Base-by-base conservation (phyloP, 768 basidiomycete species). In the Megacollybia marginata region DNA sequence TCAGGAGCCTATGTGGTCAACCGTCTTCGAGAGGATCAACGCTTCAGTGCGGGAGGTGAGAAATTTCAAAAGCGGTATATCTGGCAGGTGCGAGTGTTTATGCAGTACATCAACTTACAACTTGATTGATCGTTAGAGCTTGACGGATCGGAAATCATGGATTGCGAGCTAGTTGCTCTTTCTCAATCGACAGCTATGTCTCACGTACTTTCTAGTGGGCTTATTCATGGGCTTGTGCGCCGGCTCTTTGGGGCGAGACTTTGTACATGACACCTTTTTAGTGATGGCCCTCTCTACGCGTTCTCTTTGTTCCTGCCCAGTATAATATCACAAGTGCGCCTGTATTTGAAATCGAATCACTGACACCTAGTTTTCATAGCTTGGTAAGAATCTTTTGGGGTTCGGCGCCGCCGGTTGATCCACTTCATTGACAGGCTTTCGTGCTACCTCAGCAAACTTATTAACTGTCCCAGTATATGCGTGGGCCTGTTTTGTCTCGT, bases 61-160 rank as follows among this genome's bases (percentile, higher is more conserved):
- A 66, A 59, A 13, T 68, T 88, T 52, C 68, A 63, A 48, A 64
- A 69, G 74, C 77, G 76, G 38, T 13, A 28, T 28, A 28, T 28
- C 6, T 28, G 23, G 23, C 23, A 28, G 23, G 23, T 28, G 23
- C 23, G 23, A 28, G 6, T 28, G 23, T 28, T 28, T 28, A 6
- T 28, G 23, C 23, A 3, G 23, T 28, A 28, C 23, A 28, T 28
- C n/a, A n/a, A n/a, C n/a, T n/a, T 28, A 3, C 4, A 28, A 28
- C 6, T 28, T 28, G 6, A 28, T 28, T 28, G 23, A 6, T 6
- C 23, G 23, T 28, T 28, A 28, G 23, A 81, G 82, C 57, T 48
- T 86, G 49, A 51, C 60, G n/a, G 85, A 88, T 55, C 84, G 80
- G 82, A 88, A 86, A 65, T 87, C 83, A 2, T 89, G 82, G 76